Conservation (phyloP, 805 yeast species). For the Ogataea trehaloabstinens region DNA sequence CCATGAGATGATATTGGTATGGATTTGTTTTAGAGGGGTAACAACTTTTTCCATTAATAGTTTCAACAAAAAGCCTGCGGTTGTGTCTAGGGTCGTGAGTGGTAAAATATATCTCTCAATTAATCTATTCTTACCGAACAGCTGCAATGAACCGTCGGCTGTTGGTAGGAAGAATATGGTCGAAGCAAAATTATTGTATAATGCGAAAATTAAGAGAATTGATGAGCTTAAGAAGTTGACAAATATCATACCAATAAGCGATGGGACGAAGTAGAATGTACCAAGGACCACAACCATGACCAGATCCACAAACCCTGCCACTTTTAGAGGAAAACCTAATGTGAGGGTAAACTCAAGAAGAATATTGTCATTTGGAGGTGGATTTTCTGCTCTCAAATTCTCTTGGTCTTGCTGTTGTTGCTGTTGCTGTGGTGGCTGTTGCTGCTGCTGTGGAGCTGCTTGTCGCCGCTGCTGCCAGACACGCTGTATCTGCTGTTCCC, state of each 20-base stretch:
- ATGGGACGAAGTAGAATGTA: conserved; percentile 24
- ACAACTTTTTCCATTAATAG: not conserved
- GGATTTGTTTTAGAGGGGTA: conserved; percentile 9
- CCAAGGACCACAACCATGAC: conserved; percentile 20
- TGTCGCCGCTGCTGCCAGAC: conserved; percentile 4
- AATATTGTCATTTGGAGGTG: conserved; percentile 12
- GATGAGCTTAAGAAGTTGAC: conserved; percentile 15
- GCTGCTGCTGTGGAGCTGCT: not conserved
- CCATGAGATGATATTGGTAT: conserved; percentile 18
- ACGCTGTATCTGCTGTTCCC: conserved; percentile 10
- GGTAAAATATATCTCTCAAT: not conserved
- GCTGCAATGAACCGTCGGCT: not conserved
- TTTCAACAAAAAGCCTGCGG: not conserved
- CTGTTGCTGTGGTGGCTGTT: conserved; percentile 4
- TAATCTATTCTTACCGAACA: not conserved
- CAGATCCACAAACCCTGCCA: conserved; percentile 22
- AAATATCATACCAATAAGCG: conserved; percentile 22
- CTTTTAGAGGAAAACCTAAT: conserved; percentile 13
- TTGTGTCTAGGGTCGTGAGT: not conserved
- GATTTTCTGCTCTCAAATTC: conserved; percentile 10
- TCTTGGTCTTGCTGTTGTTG: conserved; percentile 1
- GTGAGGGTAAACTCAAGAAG: conserved; percentile 14
- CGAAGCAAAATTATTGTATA: conserved; percentile 1
- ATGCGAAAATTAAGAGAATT: not conserved
- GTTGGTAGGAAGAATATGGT: not conserved